Base-by-base conservation (phyloP, 2,329 filamentous ascomycete genomes). In the Dactylella cylindrospora region DNA sequence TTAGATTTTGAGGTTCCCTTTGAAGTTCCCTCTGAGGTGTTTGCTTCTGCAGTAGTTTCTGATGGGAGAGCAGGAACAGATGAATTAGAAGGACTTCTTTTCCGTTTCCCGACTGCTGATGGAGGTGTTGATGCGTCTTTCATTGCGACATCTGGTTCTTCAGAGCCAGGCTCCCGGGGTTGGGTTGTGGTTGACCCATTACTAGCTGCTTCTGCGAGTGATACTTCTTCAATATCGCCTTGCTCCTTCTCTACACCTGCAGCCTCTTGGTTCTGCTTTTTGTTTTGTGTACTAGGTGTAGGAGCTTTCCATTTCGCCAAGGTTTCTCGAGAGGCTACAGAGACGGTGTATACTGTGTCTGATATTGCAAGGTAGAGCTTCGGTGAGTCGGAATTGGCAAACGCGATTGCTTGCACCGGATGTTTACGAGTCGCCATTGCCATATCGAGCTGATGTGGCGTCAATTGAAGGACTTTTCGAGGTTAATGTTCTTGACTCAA, bases 71-170 rank as follows among this genome's bases (percentile, higher is more conserved):
- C n/a, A 10, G 31, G 38, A 3, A 38, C 31, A 22, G 57, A 36
- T n/a, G 43, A 36, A 29, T 40, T 40, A 6, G 57, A 62, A 2
- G 47, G 57, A 40, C 57, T 62, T 45, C 57, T 44, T 54, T 62
- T 62, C 29, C 57, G 41, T 17, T 62, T 62, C 8, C 57, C 57
- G 23, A 35, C 38, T 3, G 40, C 17, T 13, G 59, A 26, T 7
- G 25, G 23, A 2, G 15, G 5, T 9, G 28, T 22, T 9, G 52
- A 53, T 17, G 59, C 25, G 12, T 64, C 50, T 9, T 26, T 25
- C 54, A 60, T 60, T 10, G 32, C 46, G 5, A 52, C 46, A 28
- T 60, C 54, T 8, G 36, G 17, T 17, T 36, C 13, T 19, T 44
- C 47, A 1, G 19, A 12, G 15, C 15, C 33, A 17, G 17, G 28